Base-by-base conservation (phyloP, 2,329 filamentous ascomycete genomes). In the Pseudogymnoascus sp. region DNA sequence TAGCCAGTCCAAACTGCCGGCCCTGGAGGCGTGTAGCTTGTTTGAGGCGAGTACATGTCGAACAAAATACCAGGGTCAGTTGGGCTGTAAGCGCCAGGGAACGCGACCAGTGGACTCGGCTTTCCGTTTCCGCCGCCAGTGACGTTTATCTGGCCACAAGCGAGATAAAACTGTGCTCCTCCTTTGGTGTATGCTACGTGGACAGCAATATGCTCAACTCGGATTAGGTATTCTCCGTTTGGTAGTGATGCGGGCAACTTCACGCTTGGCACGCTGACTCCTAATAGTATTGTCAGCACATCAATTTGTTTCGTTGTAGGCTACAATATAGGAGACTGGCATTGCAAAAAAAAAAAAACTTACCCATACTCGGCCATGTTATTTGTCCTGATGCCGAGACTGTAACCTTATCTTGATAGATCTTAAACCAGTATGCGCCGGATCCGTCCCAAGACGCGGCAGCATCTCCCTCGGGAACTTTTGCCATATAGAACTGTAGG, bases 71-170 rank as follows among this genome's bases (percentile, higher is more conserved):
- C 73, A 1, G 74, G 72, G 62, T 77, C 72, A 3, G 66, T 73
- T 2, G 66, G 66, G 55, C 67, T 67, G 67, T 75, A 76, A 1
- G 73, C 74, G 22, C 73, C 70, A 1, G 75, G 74, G 64, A 76
- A 75, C 36, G 67, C 67, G 45, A 72, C 71, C 0, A 69, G 64
- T 1, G 74, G 75, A 3, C 70, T 67, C 1, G 76, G 76, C 6
- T 64, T 70, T 14, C 74, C 71, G 62, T 62, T 73, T 3, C 76
- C 76, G 9, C 76, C 75, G 14, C 72, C 75, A 0, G 75, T 76
- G 16, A 79, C 72, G 55, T 73, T 75, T 61, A 78, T 68, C 65
- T 79, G 76, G 4, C 72, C 72, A 62, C 77, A 79, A 7, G 72
- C 71, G 42, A 77, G 33, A 63, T 67, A 70, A 35, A 68, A 69